Conservation (phyloP, 352 stramenopile species). For the Phytophthora colocasiae region DNA sequence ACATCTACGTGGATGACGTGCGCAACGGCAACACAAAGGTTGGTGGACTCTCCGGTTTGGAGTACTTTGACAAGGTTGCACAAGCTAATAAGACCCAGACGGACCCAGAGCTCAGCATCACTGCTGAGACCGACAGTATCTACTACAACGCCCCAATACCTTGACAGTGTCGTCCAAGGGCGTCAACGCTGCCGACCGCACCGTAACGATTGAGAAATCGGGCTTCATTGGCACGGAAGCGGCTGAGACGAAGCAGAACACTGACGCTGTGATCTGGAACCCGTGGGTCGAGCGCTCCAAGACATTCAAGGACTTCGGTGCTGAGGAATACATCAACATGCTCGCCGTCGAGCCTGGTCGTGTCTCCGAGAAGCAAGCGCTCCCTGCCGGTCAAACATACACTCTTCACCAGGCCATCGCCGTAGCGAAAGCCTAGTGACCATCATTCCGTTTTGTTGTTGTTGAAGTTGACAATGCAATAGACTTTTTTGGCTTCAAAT, state of each 20-base stretch:
- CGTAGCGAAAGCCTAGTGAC: slow-evolving; percentile 8
- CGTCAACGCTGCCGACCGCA: slow-evolving; percentile 43
- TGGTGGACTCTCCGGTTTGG: slow-evolving; percentile 82
- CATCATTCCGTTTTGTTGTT: slow-evolving; percentile 8
- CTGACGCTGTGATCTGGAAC: slow-evolving; percentile 93
- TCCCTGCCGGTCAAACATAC: slow-evolving; percentile 54
- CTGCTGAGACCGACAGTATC: slow-evolving; percentile 88
- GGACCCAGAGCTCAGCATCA: slow-evolving; percentile 59
- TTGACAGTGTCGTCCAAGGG: slow-evolving; percentile 63
- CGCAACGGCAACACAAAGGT: slow-evolving; percentile 61
- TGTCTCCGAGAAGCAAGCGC: slow-evolving; percentile 53
- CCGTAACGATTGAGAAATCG: slow-evolving; percentile 71
- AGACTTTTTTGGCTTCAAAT: background rate
- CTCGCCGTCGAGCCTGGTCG: slow-evolving; percentile 95
- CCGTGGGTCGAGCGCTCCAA: slow-evolving; percentile 93
- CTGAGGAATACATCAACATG: slow-evolving; percentile 95
- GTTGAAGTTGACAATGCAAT: slow-evolving; percentile 24
- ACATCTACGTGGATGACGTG: slow-evolving; percentile 88
- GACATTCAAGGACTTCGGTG: slow-evolving; percentile 93
- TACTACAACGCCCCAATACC: slow-evolving; percentile 70
- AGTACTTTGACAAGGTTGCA: slow-evolving; percentile 89
- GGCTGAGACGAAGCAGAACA: slow-evolving; percentile 30
- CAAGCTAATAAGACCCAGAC: slow-evolving; percentile 61
- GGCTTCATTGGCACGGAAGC: slow-evolving; percentile 50
- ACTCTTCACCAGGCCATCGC: slow-evolving; percentile 39